Percentiles rank a stretch among this genome's conserved stretches.
phyloP scores from a whole-genome alignment of 2,329 filamentous ascomycete genomes.

The Cercospora sojina region DNA sequence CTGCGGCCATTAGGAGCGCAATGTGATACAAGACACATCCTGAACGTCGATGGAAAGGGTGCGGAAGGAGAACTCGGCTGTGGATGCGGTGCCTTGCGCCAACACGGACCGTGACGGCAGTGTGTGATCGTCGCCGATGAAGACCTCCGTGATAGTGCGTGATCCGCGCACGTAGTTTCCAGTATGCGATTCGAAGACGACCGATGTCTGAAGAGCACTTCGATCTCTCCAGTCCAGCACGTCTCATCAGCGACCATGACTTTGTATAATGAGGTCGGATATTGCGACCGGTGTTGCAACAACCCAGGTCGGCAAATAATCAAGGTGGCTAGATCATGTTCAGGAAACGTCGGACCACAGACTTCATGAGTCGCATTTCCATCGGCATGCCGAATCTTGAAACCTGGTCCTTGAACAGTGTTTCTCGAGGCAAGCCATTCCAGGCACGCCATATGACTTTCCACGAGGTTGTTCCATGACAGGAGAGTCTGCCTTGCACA shows the following conservation, averaged over 20 bases:
- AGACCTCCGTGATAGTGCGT: neutral
- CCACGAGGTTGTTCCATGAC: neutral
- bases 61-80: neutral
- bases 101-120: neutral
- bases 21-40: neutral
- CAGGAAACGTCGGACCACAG: neutral
- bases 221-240: neutral
- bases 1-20: neutral
- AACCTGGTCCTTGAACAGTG: conserved; percentile 4
- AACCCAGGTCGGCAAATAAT: neutral
- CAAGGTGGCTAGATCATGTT: neutral
- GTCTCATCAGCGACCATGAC: neutral
- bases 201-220: neutral
- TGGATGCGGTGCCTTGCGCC: neutral
- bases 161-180: neutral
- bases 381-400: conserved; percentile 9
- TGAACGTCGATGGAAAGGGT: neutral
- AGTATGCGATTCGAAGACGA: neutral
- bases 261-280: neutral
- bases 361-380: neutral
- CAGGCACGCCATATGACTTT: neutral
- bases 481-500: neutral
- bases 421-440: neutral
- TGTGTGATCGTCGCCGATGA: neutral
- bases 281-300: neutral